These are phyloP conservation scores for Alternaria gansuensis DNA, from an alignment of 2,329 filamentous ascomycete species.

Conservation along the genomic window DNA sequence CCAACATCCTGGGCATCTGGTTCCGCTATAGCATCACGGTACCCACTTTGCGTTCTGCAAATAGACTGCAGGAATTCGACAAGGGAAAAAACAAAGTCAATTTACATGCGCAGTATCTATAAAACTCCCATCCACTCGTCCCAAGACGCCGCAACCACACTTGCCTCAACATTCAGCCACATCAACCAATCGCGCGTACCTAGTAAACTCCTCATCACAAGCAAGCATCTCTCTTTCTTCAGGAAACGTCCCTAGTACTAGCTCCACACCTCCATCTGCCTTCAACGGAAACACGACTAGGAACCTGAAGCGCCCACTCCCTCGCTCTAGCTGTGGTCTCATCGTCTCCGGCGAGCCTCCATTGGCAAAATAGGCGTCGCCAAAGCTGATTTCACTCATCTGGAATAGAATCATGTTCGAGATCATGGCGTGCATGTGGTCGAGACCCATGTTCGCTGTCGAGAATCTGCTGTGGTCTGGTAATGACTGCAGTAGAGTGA, in stretches of 20 bases:
- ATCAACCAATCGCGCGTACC: slow-evolving; percentile 42
- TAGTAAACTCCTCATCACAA: slow-evolving; percentile 55
- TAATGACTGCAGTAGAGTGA: slow-evolving; percentile 34
- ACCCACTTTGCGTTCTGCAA: background rate
- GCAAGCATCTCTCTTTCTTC: slow-evolving; percentile 60
- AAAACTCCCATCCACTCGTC: background rate
- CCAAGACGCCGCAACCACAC: background rate
- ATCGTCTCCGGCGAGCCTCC: slow-evolving; percentile 36
- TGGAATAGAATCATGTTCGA: slow-evolving; percentile 40
- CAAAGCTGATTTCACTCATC: slow-evolving; percentile 30
- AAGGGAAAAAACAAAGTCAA: background rate
- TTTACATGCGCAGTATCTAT: background rate
- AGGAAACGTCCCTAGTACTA: slow-evolving; percentile 26
- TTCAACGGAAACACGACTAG: slow-evolving; percentile 39
- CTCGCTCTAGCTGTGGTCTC: slow-evolving; percentile 41
- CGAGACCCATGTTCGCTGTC: slow-evolving; percentile 37
- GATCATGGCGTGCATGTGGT: slow-evolving; percentile 38
- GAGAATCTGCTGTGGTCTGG: slow-evolving; percentile 29
- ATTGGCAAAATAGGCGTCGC: slow-evolving; percentile 31
- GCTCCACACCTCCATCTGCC: slow-evolving; percentile 34
- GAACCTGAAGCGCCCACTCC: slow-evolving; percentile 37
- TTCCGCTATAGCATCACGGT: background rate
- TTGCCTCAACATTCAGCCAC: background rate
- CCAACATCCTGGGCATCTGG: background rate
- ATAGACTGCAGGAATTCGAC: background rate